A percentile compares a stretch with the other conserved stretches of the same genome.
Evolutionary conservation across 805 yeast species (phyloP).

Genomic region (Saccharomycopsis babjevae): DNA sequence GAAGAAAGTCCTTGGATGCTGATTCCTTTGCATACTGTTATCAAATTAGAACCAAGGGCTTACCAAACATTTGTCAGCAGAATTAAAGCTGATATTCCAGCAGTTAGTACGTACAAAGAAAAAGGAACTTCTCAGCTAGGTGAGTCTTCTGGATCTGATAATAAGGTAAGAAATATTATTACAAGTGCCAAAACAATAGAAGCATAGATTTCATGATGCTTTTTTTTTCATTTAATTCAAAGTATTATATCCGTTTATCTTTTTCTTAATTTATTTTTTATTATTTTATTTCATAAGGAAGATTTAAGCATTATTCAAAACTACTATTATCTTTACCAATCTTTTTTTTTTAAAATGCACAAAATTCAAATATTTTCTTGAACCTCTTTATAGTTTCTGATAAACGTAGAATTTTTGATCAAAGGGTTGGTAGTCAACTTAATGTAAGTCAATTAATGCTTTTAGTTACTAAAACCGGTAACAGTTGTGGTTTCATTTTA

Average conservation of each 20-base stretch:
- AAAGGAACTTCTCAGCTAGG: slow-evolving; percentile 64
- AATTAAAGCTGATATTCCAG: slow-evolving; percentile 93
- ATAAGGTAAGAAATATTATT: slow-evolving; percentile 15
- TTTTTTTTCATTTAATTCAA: too few species aligned
- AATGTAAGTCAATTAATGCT: too few species aligned
- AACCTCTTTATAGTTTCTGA: too few species aligned
- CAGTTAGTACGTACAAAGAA: slow-evolving; percentile 92
- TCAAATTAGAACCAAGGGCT: slow-evolving; percentile 91
- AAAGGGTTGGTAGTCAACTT: too few species aligned
- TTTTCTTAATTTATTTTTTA: not conserved
- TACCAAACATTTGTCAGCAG: slow-evolving; percentile 80
- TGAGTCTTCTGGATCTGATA: slow-evolving; percentile 21
- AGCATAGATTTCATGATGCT: not conserved
- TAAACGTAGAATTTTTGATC: too few species aligned
- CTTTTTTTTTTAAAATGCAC: too few species aligned
- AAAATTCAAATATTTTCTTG: too few species aligned
- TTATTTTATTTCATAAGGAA: too few species aligned
- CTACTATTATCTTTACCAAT: too few species aligned
- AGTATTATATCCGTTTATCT: not conserved
- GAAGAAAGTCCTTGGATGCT: slow-evolving; percentile 99
- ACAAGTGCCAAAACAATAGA: slow-evolving; percentile 14
- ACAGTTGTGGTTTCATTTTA: too few species aligned
- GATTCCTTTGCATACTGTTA: slow-evolving; percentile 90
- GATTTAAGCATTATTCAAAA: too few species aligned
- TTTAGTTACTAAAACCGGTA: too few species aligned